Base-by-base conservation (phyloP, 495 filamentous ascomycete species). In the Penicillium mononematosum region DNA sequence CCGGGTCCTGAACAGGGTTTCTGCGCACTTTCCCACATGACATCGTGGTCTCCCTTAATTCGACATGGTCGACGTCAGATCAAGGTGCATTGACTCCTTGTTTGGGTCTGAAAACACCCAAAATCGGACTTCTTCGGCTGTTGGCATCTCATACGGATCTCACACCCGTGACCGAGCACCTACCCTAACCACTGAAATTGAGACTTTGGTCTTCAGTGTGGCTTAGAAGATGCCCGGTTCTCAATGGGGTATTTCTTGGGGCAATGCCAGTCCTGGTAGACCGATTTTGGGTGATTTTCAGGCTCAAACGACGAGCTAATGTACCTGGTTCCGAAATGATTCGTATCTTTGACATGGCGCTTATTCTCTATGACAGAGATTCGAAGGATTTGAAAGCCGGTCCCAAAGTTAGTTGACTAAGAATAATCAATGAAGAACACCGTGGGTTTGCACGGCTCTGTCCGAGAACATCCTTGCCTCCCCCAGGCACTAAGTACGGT, bases 271-370 rank as follows among this genome's bases (percentile, higher is more conserved):
- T 45, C 42, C 29, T 36, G 51, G 29, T 5, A 12, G 27, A 24
- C 44, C 22, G 43, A 47, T 55, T 55, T 55, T 55, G 53, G 53
- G 53, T 55, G 53, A 47, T 55, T 55, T 55, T 55, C 53, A 55
- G 53, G 53, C 53, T 29, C 53, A 39, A 55, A 55, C 9, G 34
- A 34, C 24, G 44, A 29, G 53, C 24, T 29, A 55, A 47, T 55
- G 7, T 14, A 52, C 49, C 6, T 14, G 1, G 12, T 17, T 6
- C 20, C 9, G 16, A 41, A 41, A 3, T 20, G 3, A 19, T 29
- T 17, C 16, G 8, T 19, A 4, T 41, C 5, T 24, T 36, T 34
- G 3, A 8, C 27, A 12, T 32, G 1, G 19, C 6, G 10, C 27
- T 34, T 48, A 8, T 32, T 5, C n/a, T 48, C 17, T 19, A 16